Percentiles rank a stretch among this genome's conserved stretches.
Conservation (phyloP, 306 rosid species). For the Rosa lucieae region DNA sequence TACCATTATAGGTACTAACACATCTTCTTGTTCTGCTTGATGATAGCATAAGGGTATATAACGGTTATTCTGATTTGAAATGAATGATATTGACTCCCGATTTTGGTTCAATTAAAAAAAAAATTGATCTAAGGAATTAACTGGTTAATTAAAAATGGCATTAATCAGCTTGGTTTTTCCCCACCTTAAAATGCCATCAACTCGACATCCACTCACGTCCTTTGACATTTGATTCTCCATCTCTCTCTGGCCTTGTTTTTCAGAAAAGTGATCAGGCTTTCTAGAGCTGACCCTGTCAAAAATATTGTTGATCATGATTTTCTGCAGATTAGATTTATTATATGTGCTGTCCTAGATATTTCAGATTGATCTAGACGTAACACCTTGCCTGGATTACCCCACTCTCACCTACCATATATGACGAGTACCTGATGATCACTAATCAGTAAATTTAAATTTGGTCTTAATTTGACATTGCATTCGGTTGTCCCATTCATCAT, state of each 20-base stretch:
- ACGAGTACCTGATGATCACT: constrained; percentile 16
- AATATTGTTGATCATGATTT: constrained; percentile 11
- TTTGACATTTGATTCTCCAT: constrained; percentile 40
- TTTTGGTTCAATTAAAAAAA: too few species aligned
- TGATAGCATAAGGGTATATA: too few species aligned
- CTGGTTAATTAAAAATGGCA: neutral
- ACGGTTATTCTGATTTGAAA: too few species aligned
- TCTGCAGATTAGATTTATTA: constrained; percentile 35
- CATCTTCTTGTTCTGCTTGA: too few species aligned
- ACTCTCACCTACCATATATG: constrained; percentile 60
- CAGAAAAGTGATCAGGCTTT: constrained; percentile 32
- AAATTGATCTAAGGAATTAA: neutral
- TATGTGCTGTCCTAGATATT: constrained; percentile 29
- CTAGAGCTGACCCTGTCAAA: constrained; percentile 37
- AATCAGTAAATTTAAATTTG: neutral
- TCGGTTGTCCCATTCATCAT: constrained; percentile 22
- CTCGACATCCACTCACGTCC: neutral
- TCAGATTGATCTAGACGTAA: constrained; percentile 52
- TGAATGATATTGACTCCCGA: too few species aligned
- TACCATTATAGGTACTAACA: too few species aligned
- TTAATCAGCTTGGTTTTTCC: constrained; percentile 3
- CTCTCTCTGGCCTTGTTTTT: constrained; percentile 46
- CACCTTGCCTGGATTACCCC: constrained; percentile 56
- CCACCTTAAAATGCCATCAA: constrained; percentile 43
- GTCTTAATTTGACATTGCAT: neutral